These are phyloP conservation scores for Starmerella potacharoeniae DNA, from an alignment of 805 yeast genomes.

Conservation along the genomic window DNA sequence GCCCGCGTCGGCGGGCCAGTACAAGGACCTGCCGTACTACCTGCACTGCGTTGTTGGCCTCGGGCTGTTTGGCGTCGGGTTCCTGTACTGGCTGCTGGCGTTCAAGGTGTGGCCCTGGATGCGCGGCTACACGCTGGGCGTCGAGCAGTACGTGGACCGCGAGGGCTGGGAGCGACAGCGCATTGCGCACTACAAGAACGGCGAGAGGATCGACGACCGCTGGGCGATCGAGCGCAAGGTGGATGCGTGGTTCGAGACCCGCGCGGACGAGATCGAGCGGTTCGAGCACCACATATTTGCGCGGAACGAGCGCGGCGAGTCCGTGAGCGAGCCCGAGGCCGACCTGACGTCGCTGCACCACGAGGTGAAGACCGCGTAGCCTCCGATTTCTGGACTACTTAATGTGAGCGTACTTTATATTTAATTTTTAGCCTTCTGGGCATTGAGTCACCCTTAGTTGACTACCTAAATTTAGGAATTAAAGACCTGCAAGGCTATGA, in stretches of 20 bases:
- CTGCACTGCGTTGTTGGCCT: constrained; percentile 73
- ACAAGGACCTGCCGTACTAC: constrained; percentile 62
- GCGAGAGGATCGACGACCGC: not conserved
- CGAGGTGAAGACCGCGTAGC: not conserved
- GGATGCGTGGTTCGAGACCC: not conserved
- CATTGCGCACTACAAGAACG: not conserved
- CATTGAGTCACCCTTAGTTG: no score
- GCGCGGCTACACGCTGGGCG: constrained; percentile 21
- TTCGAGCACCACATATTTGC: not conserved
- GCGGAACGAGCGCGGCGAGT: not conserved
- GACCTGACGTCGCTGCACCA: not conserved
- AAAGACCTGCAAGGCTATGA: no score
- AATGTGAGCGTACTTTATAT: no score
- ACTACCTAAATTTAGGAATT: no score
- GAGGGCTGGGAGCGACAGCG: constrained; percentile 13
- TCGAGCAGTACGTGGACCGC: constrained; percentile 7
- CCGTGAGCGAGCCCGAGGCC: not conserved
- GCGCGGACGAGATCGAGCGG: not conserved
- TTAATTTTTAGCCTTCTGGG: no score
- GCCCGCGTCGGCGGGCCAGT: constrained; percentile 36
- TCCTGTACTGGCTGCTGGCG: constrained; percentile 58
- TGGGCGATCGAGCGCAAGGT: not conserved
- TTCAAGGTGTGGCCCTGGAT: constrained; percentile 43
- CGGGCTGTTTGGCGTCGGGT: constrained; percentile 53
- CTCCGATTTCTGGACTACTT: no score